These are phyloP conservation scores for Fragilariopsis cylindrus DNA, from an alignment of 108 stramenopile genomes.

Conservation along the genomic window DNA sequence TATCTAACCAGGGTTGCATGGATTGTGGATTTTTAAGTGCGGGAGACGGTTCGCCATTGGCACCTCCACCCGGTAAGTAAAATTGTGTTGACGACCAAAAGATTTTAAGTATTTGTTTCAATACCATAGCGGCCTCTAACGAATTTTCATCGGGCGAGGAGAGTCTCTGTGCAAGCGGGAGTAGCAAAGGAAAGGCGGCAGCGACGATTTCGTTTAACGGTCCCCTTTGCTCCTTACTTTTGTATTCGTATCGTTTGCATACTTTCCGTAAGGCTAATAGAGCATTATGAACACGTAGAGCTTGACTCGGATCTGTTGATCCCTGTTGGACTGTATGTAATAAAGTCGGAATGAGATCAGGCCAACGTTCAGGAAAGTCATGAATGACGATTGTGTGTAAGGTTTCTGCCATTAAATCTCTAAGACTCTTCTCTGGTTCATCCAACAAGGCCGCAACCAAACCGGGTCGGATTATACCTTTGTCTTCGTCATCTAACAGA, in stretches of 20 bases:
- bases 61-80: slow-evolving; percentile 71
- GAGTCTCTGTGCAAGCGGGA: slow-evolving; percentile 73
- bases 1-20: slow-evolving; percentile 90
- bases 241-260: slow-evolving; percentile 97
- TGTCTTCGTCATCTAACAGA: slow-evolving; percentile 71
- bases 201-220: slow-evolving; percentile 90
- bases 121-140: slow-evolving; percentile 90
- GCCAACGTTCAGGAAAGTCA: slow-evolving; percentile 94
- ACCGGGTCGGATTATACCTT: slow-evolving; percentile 58
- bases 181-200: slow-evolving; percentile 81
- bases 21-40: slow-evolving; percentile 68
- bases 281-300: slow-evolving; percentile 87
- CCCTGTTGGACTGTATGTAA: slow-evolving; percentile 74
- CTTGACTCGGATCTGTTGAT: slow-evolving; percentile 57
- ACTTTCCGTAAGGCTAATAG: slow-evolving; percentile 93
- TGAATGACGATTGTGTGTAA: slow-evolving; percentile 87
- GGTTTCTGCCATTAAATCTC: slow-evolving; percentile 91
- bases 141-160: slow-evolving; percentile 64
- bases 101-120: slow-evolving; percentile 95
- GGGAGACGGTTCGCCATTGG: slow-evolving; percentile 52
- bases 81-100: slow-evolving; percentile 98
- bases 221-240: slow-evolving; percentile 85
- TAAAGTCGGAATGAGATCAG: slow-evolving; percentile 81
- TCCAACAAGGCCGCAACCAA: slow-evolving; percentile 78
- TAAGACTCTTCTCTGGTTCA: slow-evolving; percentile 86